Percentiles rank a stretch among this genome's conserved stretches.
Conservation (phyloP, 2,329 filamentous ascomycete genomes). For the Fusarium sp. region DNA sequence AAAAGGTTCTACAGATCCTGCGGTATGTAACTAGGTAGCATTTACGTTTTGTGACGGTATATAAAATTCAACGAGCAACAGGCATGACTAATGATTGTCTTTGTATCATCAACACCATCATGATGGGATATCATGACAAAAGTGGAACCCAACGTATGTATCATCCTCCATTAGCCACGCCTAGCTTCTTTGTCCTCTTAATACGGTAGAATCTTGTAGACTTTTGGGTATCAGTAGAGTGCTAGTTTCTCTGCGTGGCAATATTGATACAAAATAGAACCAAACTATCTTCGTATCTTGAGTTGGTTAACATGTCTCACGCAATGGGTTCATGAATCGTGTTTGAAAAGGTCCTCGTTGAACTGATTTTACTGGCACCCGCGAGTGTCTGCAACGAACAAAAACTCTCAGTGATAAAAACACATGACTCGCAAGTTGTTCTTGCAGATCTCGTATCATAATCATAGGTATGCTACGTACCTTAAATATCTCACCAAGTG, state of each 20-base stretch:
- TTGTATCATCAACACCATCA: not conserved
- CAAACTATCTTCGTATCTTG: not conserved
- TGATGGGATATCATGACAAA: not conserved
- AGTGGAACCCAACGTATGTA: not conserved
- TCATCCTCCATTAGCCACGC: not conserved
- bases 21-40: not conserved
- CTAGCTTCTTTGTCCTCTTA: not conserved
- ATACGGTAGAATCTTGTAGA: not conserved
- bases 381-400: not conserved
- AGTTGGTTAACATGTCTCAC: not conserved
- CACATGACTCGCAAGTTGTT: not conserved
- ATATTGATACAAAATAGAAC: not conserved
- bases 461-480: not conserved
- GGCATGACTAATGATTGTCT: not conserved
- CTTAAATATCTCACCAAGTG: conserved; percentile 10
- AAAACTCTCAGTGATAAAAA: not conserved
- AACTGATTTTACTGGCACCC: not conserved
- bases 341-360: not conserved
- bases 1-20: not conserved
- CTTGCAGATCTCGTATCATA: conserved; percentile 6
- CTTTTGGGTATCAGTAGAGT: not conserved
- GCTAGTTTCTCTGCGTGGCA: not conserved
- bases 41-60: not conserved
- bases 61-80: not conserved
- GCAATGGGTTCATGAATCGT: not conserved